phyloP scores from a whole-genome alignment of 129 eudicot species.

The Ambrosia trifida region DNA sequence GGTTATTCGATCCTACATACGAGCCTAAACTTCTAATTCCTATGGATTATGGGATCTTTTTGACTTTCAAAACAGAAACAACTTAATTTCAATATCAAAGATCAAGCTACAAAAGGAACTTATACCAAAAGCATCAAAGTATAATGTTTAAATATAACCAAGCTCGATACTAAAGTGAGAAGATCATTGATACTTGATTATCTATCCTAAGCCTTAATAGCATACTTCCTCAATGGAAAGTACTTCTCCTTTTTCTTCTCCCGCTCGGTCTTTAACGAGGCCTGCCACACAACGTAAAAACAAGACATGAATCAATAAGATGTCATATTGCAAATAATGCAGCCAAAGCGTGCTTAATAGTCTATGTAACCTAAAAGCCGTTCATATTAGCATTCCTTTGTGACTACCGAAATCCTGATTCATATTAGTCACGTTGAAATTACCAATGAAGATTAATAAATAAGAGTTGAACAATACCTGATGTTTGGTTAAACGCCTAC shows the following conservation, averaged over 20 bases:
- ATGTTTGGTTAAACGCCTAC: conserved; percentile 55
- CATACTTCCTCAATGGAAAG: conserved; percentile 64
- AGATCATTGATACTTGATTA: background rate
- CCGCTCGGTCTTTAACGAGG: conserved; percentile 58
- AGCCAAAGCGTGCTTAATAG: too few relatives aligned
- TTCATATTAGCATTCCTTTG: background rate
- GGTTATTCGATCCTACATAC: too few relatives aligned
- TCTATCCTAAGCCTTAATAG: conserved; percentile 51
- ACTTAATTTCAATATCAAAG: background rate
- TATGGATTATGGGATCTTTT: too few relatives aligned
- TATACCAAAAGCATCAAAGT: background rate
- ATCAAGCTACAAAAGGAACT: conserved; percentile 17
- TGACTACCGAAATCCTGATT: background rate
- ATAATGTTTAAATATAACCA: background rate
- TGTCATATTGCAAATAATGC: background rate
- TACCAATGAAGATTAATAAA: background rate
- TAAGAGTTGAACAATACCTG: conserved; percentile 35
- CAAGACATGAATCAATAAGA: background rate
- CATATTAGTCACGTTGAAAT: background rate
- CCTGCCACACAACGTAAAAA: conserved; percentile 29
- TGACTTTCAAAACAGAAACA: background rate
- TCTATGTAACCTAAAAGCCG: background rate
- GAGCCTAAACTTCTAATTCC: too few relatives aligned
- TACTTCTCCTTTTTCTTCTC: conserved; percentile 72
- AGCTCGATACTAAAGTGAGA: conserved; percentile 4